Conservation (phyloP, 164 flowering plant species). For the Magnolia changhungtana region DNA sequence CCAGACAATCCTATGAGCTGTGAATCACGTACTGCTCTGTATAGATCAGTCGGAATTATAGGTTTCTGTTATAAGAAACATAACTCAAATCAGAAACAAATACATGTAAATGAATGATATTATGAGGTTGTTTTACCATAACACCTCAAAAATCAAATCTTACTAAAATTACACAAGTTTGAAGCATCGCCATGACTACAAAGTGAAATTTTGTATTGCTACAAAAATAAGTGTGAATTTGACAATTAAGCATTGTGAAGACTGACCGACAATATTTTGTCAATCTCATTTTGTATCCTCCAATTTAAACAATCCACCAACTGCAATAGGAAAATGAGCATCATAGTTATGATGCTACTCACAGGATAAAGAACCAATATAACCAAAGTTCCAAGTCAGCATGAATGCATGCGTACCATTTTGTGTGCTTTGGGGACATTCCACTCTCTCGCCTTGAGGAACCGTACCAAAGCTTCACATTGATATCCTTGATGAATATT, state of each 20-base stretch:
- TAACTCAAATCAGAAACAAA: background rate
- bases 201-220: background rate
- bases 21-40: slow-evolving; percentile 73
- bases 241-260: background rate
- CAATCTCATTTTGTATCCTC: slow-evolving; percentile 86
- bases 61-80: slow-evolving; percentile 59
- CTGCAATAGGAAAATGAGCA: slow-evolving; percentile 34
- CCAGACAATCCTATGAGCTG: slow-evolving; percentile 86
- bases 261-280: slow-evolving; percentile 75
- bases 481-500: slow-evolving; percentile 76
- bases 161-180: background rate
- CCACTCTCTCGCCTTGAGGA: slow-evolving; percentile 90
- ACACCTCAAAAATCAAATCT: background rate
- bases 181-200: slow-evolving; percentile 1
- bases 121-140: background rate
- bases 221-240: background rate
- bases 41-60: slow-evolving; percentile 64
- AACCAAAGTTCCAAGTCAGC: background rate
- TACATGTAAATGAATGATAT: background rate
- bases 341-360: background rate
- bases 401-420: slow-evolving; percentile 48
- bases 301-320: slow-evolving; percentile 76
- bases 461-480: slow-evolving; percentile 55
- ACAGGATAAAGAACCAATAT: background rate
- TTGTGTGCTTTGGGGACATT: slow-evolving; percentile 74